phyloP scores from a whole-genome alignment of 371 early-diverging fungal genomes.

The Lichtheimia ramosa region DNA sequence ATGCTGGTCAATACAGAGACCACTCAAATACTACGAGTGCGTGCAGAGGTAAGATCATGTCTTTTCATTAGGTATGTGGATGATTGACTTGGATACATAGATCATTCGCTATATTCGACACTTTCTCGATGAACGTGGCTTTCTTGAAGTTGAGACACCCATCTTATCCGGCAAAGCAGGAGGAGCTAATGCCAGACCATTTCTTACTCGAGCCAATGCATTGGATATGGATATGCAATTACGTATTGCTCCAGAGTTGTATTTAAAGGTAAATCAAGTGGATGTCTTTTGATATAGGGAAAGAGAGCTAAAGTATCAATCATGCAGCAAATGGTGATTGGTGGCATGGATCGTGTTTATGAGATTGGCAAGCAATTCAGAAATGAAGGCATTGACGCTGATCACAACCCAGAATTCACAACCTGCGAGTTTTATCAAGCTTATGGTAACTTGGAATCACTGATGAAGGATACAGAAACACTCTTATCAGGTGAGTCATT shows the following conservation, averaged over 20 bases:
- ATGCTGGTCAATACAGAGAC: constrained; percentile 82
- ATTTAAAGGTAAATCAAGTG: constrained; percentile 68
- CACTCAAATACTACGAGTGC: constrained; percentile 50
- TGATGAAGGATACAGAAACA: constrained; percentile 86
- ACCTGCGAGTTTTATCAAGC: constrained; percentile 98
- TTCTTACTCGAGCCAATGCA: constrained; percentile 84
- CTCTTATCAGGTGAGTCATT: constrained; percentile 56
- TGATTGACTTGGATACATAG: constrained; percentile 17
- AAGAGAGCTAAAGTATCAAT: neutral
- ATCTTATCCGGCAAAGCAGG: constrained; percentile 86
- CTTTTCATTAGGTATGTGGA: neutral
- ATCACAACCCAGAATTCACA: constrained; percentile 99
- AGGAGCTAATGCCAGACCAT: constrained; percentile 97
- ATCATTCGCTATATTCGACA: constrained; percentile 76
- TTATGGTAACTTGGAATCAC: constrained; percentile 81
- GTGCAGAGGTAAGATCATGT: constrained; percentile 43
- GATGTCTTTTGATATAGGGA: neutral
- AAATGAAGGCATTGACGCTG: constrained; percentile 97
- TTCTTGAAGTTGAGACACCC: constrained; percentile 98
- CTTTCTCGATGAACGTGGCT: constrained; percentile 78
- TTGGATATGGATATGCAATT: constrained; percentile 79
- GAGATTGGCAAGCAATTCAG: constrained; percentile 98
- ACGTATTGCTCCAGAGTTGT: constrained; percentile 96
- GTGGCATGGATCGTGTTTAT: constrained; percentile 93
- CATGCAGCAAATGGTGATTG: constrained; percentile 83